phyloP scores from a whole-genome alignment of 345 rosid species.

The Erysimum cheiranthoides region DNA sequence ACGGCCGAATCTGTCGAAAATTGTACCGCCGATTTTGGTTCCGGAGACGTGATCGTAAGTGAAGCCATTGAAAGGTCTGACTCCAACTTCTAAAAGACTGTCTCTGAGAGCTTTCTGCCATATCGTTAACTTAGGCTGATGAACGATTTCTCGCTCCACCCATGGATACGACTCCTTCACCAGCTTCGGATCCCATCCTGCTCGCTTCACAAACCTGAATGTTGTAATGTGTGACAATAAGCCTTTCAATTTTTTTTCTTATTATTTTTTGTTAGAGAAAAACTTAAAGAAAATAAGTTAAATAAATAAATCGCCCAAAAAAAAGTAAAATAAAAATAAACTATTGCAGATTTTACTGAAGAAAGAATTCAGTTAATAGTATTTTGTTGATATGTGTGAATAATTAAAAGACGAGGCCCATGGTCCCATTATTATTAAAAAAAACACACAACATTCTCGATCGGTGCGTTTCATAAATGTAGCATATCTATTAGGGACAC shows the following conservation, averaged over 20 bases:
- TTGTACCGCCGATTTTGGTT: constrained; percentile 96
- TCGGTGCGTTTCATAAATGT: constrained; percentile 40
- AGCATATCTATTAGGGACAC: constrained; percentile 8
- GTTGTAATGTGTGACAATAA: background rate
- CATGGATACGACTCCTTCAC: constrained; percentile 90
- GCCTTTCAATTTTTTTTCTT: background rate
- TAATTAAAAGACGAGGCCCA: background rate
- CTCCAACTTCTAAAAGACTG: constrained; percentile 79
- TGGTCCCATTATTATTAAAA: constrained; percentile 5
- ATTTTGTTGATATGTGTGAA: constrained; percentile 6
- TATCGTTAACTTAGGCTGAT: constrained; percentile 62
- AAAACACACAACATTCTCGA: constrained; percentile 42
- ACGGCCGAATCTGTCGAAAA: constrained; percentile 85
- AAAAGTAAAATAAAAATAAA: background rate
- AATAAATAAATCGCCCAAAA: background rate
- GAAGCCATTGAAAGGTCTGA: constrained; percentile 89
- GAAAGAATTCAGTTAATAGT: background rate
- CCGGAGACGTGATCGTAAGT: constrained; percentile 90
- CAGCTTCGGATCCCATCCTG: constrained; percentile 81
- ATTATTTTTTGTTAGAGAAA: too few relatives aligned
- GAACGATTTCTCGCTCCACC: constrained; percentile 83
- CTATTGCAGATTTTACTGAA: background rate
- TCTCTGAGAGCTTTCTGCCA: constrained; percentile 86
- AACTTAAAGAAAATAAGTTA: too few relatives aligned
- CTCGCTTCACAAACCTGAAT: constrained; percentile 72